These are phyloP conservation scores for Protomyces macrosporus DNA, from an alignment of 1,139 yeast species.

Conservation along the genomic window DNA sequence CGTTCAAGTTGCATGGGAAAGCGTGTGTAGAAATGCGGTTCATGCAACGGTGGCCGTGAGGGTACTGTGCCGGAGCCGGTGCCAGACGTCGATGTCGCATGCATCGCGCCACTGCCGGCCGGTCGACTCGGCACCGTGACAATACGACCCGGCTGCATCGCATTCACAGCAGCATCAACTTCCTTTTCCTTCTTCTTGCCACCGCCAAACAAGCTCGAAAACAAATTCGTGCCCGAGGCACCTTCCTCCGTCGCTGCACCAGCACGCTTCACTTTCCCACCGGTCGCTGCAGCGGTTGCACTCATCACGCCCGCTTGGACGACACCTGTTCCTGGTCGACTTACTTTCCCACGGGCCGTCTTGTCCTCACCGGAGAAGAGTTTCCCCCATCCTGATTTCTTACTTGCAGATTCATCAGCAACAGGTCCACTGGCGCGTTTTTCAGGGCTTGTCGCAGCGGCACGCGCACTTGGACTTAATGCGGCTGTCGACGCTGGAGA, in stretches of 20 bases:
- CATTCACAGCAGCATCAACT: neutral
- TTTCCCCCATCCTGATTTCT: conserved; percentile 22
- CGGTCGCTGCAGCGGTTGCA: neutral
- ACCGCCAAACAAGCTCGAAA: conserved; percentile 19
- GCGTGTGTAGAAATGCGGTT: conserved; percentile 39
- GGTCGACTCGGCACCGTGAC: neutral
- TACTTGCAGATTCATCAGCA: neutral
- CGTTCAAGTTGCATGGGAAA: conserved; percentile 93
- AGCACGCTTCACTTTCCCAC: neutral
- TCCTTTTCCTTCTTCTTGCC: conserved; percentile 18
- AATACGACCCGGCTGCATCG: neutral
- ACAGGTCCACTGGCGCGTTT: neutral
- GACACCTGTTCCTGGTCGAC: neutral
- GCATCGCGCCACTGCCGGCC: no score
- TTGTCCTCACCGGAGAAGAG: conserved; percentile 15
- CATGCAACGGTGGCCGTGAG: conserved; percentile 4
- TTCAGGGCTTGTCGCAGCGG: neutral
- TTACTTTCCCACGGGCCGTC: neutral
- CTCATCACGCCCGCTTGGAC: neutral
- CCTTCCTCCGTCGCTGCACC: conserved; percentile 7
- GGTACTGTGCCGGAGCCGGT: neutral
- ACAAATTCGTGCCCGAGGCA: conserved; percentile 4
- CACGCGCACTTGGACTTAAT: neutral
- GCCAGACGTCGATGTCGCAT: neutral
- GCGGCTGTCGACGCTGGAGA: neutral